These are phyloP conservation scores for Colletotrichum kahawae DNA, from an alignment of 2,329 filamentous ascomycete species.

Conservation along the genomic window DNA sequence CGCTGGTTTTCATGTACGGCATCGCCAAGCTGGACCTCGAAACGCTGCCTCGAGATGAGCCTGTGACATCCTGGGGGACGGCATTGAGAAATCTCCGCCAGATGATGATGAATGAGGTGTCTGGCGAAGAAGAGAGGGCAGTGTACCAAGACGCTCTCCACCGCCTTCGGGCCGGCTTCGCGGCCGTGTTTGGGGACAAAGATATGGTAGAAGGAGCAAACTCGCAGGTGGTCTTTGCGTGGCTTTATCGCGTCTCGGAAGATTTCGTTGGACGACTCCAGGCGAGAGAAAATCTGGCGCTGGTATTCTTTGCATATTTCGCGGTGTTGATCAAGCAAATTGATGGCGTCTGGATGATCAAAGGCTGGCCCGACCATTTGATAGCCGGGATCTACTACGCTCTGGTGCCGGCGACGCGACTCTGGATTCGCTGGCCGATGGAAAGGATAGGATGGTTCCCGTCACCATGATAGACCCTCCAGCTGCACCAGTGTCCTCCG, in stretches of 20 bases:
- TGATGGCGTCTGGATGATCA: neutral
- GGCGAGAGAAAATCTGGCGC: neutral
- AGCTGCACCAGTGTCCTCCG: neutral
- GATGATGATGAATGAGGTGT: neutral
- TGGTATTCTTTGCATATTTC: neutral
- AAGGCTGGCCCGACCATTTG: neutral
- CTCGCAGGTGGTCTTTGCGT: neutral
- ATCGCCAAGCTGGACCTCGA: neutral
- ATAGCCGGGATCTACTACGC: neutral
- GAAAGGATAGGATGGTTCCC: neutral
- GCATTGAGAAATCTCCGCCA: neutral
- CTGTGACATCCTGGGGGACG: neutral
- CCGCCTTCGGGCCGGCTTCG: neutral
- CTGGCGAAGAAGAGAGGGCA: neutral
- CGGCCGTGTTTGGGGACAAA: neutral
- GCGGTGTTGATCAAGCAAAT: neutral
- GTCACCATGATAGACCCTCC: neutral
- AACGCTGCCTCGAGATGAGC: neutral
- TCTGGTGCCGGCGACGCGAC: neutral
- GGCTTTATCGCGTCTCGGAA: neutral
- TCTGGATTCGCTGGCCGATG: neutral
- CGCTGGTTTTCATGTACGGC: neutral
- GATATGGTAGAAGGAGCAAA: neutral
- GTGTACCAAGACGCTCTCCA: neutral
- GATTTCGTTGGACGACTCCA: neutral